Percentiles rank a stretch among this genome's conserved stretches.
phyloP scores from a whole-genome alignment of 139 green algal genomes.

The Zygnema cylindricum region DNA sequence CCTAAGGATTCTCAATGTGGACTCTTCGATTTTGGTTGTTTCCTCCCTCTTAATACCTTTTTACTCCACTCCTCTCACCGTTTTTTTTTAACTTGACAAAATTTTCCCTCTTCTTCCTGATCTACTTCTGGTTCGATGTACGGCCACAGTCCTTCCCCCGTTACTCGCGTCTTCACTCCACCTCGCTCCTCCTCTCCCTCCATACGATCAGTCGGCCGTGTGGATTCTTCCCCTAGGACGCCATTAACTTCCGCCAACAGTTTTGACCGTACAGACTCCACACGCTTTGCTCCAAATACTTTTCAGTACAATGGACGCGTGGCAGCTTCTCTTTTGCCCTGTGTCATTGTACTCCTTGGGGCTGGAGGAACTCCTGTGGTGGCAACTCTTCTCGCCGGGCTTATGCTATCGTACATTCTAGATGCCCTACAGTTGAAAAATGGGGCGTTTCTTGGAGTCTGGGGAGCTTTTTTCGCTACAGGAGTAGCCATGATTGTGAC shows the following conservation, averaged over 20 bases:
- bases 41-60: neutral
- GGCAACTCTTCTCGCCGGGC: slow-evolving; percentile 69
- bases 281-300: slow-evolving; percentile 37
- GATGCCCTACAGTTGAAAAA: slow-evolving; percentile 82
- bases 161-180: neutral
- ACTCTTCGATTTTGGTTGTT: neutral
- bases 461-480: slow-evolving; percentile 76
- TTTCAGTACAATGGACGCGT: slow-evolving; percentile 69
- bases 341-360: slow-evolving; percentile 74
- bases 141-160: neutral
- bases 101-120: neutral
- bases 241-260: neutral
- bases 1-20: too few relatives aligned
- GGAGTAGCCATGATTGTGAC: slow-evolving; percentile 71
- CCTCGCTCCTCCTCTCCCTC: too few relatives aligned
- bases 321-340: slow-evolving; percentile 77
- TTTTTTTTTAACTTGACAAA: neutral
- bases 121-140: neutral
- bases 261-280: neutral
- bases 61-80: neutral
- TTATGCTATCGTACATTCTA: slow-evolving; percentile 87
- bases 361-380: slow-evolving; percentile 75
- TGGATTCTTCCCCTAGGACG: neutral
- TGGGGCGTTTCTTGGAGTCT: slow-evolving; percentile 79
- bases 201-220: too few relatives aligned